A percentile compares a stretch with the other conserved stretches of the same genome.
Conservation (phyloP, 1,139 yeast genomes). For the Candida neerlandica region DNA sequence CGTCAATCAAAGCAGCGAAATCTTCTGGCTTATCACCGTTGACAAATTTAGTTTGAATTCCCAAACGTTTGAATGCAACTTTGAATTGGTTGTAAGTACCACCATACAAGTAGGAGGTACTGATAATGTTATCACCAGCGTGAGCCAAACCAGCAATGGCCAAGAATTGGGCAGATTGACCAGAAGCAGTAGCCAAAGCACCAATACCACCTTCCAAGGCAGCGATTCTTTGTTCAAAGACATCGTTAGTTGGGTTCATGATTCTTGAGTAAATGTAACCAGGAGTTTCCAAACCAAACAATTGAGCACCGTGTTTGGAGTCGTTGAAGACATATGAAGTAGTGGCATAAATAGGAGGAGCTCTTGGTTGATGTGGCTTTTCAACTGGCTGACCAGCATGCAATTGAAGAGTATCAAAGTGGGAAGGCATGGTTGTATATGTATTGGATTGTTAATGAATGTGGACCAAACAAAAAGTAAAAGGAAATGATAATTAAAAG, state of each 20-base stretch:
- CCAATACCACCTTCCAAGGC: conserved; percentile 92
- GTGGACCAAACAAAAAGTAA: conserved; percentile 1
- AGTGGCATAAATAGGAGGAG: conserved; percentile 90
- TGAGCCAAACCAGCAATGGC: conserved; percentile 86
- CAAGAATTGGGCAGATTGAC: conserved; percentile 91
- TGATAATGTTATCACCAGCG: conserved; percentile 84
- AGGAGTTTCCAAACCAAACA: conserved; percentile 79
- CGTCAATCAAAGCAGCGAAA: conserved; percentile 74
- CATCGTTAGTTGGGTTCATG: conserved; percentile 90
- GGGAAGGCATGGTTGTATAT: conserved; percentile 49
- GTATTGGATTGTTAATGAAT: not conserved
- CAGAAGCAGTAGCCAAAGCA: conserved; percentile 89
- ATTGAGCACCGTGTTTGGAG: conserved; percentile 88
- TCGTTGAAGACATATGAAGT: conserved; percentile 83
- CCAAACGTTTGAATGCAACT: conserved; percentile 85
- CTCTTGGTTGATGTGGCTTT: conserved; percentile 70
- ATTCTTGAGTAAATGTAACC: conserved; percentile 89
- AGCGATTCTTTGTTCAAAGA: conserved; percentile 88
- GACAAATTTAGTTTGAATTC: conserved; percentile 83
- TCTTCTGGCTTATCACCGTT: conserved; percentile 73
- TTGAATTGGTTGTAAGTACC: conserved; percentile 96
- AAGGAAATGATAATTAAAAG: conserved; percentile 2
- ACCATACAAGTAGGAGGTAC: conserved; percentile 90
- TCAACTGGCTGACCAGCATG: conserved; percentile 86
- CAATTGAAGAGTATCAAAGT: conserved; percentile 88